Evolutionary conservation across 306 rosid species (phyloP), one percentile per base, ranked within the genome.

Genomic region (Gastrolobium bilobum): DNA sequence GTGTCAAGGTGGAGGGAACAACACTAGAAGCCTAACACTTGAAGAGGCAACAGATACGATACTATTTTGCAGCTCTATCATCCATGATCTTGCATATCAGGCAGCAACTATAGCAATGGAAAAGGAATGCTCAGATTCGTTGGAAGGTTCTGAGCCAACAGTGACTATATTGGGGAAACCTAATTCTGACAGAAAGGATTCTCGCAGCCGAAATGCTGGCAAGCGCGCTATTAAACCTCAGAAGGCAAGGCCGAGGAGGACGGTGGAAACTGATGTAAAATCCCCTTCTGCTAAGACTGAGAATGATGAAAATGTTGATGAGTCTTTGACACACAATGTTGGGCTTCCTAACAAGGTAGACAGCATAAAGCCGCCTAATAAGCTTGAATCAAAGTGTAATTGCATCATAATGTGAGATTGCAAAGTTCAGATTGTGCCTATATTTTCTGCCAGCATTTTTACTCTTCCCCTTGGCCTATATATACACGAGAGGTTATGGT

Each of bases 41-140:
- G 99, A 90, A 81, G 99, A 95, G 90, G 99, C 96, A 64, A 92
- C 99, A 5, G 94, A 95, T 79, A 86, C 98, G 10, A 95, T 95
- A 48, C 96, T 95, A 33, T 91, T 95, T 85, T 95, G 99, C 92
- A 92, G 96, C 69, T 92, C 99, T 75, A 90, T 95, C 20, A 88
- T 95, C 85, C 98, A 92, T 58, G 96, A 91, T 84, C 88, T 95
- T 76, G 96, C 98, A 54, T 91, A 86, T 78, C 75, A 93, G 76
- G 98, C 99, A 64, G 98, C 97, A 75, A 76, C 92, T 26, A 86
- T 89, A 54, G 97, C 93, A 58, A 85, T 93, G 77, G 97, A 91
- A 82, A 92, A 90, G 73, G 95, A 95, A 84, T 75, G 37, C 44
- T 73, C 91, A 1, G 86, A 75, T 2, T 74, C 87, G 3, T 83